Conservation (phyloP, 345 rosid species). For the Gossypium arboreum region DNA sequence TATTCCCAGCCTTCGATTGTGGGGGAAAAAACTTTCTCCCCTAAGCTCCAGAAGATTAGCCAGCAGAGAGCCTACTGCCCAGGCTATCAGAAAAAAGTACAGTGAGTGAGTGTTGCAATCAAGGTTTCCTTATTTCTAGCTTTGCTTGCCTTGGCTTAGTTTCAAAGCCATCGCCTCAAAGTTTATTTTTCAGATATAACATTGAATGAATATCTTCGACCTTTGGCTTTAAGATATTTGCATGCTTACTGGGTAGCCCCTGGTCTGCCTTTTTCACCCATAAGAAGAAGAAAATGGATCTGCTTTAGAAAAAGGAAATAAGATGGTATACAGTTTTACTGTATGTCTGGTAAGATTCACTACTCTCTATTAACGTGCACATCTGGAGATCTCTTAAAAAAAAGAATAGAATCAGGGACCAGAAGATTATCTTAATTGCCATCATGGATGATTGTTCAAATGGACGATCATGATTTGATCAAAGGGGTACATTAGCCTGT, state of each 20-base stretch:
- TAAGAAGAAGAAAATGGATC: neutral
- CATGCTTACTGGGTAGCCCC: neutral
- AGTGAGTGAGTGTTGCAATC: slow-evolving; percentile 13
- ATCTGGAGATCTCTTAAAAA: slow-evolving; percentile 6
- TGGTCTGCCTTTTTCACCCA: neutral
- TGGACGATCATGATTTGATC: slow-evolving; percentile 28
- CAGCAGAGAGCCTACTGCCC: neutral
- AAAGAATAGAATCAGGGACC: slow-evolving; percentile 23
- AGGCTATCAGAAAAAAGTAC: neutral
- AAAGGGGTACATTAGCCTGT: neutral
- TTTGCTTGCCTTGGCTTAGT: slow-evolving; percentile 14
- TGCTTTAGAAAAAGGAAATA: neutral
- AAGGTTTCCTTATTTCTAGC: neutral
- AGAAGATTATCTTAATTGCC: slow-evolving; percentile 13
- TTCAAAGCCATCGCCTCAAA: slow-evolving; percentile 10
- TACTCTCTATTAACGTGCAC: slow-evolving; percentile 9
- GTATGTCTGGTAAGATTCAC: slow-evolving; percentile 6
- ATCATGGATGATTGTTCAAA: slow-evolving; percentile 13
- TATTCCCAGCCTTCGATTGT: neutral
- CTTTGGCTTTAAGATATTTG: neutral
- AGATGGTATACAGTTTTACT: neutral
- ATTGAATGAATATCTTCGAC: neutral
- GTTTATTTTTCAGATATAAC: neutral
- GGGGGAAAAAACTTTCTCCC: neutral
- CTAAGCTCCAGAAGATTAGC: slow-evolving; percentile 3